Base-by-base conservation (phyloP, 352 stramenopile genomes). In the Pythium biforme region DNA sequence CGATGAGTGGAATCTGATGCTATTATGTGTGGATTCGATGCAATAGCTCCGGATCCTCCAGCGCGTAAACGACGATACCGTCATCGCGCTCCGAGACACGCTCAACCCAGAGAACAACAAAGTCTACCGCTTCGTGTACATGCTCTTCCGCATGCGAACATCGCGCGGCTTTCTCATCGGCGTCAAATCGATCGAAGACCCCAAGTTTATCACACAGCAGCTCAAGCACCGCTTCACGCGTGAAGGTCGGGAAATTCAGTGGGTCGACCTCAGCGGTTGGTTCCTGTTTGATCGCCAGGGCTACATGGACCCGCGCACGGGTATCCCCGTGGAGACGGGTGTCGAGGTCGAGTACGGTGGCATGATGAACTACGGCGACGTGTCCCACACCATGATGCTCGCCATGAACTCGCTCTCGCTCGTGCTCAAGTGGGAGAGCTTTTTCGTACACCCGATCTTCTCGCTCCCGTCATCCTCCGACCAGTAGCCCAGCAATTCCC, bases 61-160 rank as follows among this genome's bases (percentile, higher is more conserved):
- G 69, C 74, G 75, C 19, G 73, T 91, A 59, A 83, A 84, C 33
- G 82, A 88, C 27, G 82, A 91, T 61, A 87, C 75, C n/a, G 70
- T 91, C 31, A 72, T 91, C 34, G 79, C 79, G 25, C 45, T 91
- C 49, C 77, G 82, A 10, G 81, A 89, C 62, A 76, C 70, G 3
- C 22, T 63, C 27, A 85, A 73, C 37, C 64, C 70, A 3, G 78
- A 84, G 33, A 66, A 61, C 39, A 47, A 63, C 31, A 85, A 73
- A 43, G 52, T 88, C 19, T 91, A 80, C 52, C 82, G 82, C 49
- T 85, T 70, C 20, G 80, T 88, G 58, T 86, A 89, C 69, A 61
- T 91, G 57, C 69, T 91, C 55, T 88, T 89, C 61, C 82, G 82
- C 34, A 76, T 91, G 50, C 82, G 78, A 17, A 89, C 79, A 22